Evolutionary conservation across 495 filamentous ascomycete species (phyloP).

Genomic region (Darksidea phi): DNA sequence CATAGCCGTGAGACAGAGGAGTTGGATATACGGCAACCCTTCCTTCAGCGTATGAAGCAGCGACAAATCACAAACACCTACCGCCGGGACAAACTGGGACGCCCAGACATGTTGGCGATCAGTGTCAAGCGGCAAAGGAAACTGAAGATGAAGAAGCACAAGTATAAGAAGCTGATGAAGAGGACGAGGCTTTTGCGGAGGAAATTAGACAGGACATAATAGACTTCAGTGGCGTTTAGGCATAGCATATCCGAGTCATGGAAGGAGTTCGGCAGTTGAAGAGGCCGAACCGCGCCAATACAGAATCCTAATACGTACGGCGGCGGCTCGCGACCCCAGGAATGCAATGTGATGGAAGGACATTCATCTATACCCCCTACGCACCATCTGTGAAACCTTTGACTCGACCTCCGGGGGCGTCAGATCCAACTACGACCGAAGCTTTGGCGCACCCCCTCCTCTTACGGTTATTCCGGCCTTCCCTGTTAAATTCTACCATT

Average conservation of each 20-base stretch:
- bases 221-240: conserved; percentile 16
- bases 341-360: no score
- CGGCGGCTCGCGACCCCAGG: background rate
- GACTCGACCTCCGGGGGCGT: background rate
- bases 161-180: conserved; percentile 98
- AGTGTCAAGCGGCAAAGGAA: conserved; percentile 85
- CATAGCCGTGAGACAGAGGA: conserved; percentile 14
- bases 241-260: conserved; percentile 12
- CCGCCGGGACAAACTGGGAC: conserved; percentile 13
- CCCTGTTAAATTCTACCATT: background rate
- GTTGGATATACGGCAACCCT: conserved; percentile 39
- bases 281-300: background rate
- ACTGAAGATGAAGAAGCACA: conserved; percentile 99
- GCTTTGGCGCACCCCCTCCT: conserved; percentile 6
- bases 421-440: background rate
- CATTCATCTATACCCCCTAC: no score
- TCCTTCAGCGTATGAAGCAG: conserved; percentile 41
- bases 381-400: no score
- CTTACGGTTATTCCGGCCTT: background rate
- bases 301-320: background rate
- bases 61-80: conserved; percentile 28
- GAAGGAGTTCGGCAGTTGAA: conserved; percentile 8
- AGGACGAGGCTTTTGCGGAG: conserved; percentile 84
- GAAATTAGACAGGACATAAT: conserved; percentile 67
- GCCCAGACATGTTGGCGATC: conserved; percentile 49